Evolutionary conservation across 345 rosid species (phyloP).

Genomic region (Eucalyptus albens): DNA sequence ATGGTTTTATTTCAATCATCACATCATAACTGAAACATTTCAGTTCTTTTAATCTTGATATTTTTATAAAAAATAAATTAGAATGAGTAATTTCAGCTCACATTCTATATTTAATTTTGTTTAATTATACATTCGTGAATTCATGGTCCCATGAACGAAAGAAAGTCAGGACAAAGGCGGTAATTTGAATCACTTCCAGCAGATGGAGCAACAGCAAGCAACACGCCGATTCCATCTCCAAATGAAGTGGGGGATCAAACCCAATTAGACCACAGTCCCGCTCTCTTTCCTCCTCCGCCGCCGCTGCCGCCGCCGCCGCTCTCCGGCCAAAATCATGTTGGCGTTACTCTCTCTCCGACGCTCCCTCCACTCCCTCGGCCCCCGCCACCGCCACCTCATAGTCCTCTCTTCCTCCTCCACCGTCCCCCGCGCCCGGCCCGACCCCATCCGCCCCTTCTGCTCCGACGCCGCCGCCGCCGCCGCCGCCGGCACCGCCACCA

Average conservation of each 20-base stretch:
- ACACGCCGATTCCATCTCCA: not conserved
- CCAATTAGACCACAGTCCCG: not conserved
- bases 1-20: not conserved
- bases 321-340: conserved; percentile 23
- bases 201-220: not conserved
- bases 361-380: not conserved
- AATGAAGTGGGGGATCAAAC: not conserved
- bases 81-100: not conserved
- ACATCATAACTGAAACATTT: not conserved
- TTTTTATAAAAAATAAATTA: too few relatives aligned
- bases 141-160: not conserved
- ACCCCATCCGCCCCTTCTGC: conserved; percentile 15
- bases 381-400: conserved; percentile 1
- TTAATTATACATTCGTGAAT: not conserved
- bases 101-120: too few relatives aligned
- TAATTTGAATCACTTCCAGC: not conserved
- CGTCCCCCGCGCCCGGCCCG: not conserved
- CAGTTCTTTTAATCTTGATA: not conserved
- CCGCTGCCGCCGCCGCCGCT: not conserved
- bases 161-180: not conserved
- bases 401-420: not conserved
- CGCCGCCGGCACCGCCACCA: conserved; percentile 1
- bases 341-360: conserved; percentile 39
- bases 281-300: not conserved
- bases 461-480: conserved; percentile 23